These are phyloP conservation scores for Anthoceros angustus DNA, from an alignment of 225 moss, liverwort and hornwort species.

Conservation along the genomic window DNA sequence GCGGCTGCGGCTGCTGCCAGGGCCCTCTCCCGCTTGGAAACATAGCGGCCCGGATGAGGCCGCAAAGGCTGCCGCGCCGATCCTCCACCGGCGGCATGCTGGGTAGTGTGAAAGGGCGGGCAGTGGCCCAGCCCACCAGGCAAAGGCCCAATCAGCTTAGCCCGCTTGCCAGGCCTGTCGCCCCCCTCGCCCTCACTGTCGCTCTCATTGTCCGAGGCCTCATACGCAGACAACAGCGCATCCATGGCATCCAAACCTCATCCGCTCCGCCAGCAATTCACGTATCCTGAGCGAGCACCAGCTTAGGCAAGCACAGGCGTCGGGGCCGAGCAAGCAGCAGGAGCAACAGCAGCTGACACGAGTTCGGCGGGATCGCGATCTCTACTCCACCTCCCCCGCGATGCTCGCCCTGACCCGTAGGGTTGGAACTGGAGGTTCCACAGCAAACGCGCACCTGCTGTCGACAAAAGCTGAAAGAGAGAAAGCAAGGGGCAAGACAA, in stretches of 20 bases:
- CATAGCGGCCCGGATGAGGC: constrained; percentile 40
- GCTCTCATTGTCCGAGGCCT: constrained; percentile 8
- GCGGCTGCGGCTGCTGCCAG: constrained; percentile 33
- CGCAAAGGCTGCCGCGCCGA: constrained; percentile 6
- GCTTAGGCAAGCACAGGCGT: background rate
- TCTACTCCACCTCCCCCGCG: too few relatives aligned
- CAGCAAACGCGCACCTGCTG: too few relatives aligned
- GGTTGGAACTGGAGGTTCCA: too few relatives aligned
- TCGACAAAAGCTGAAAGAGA: too few relatives aligned
- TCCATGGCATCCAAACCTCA: constrained; percentile 14
- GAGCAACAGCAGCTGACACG: background rate
- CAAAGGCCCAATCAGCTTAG: constrained; percentile 6
- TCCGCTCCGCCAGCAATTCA: background rate
- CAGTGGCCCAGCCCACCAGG: background rate
- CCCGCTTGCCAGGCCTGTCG: constrained; percentile 8
- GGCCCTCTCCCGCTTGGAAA: constrained; percentile 68
- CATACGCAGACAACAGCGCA: constrained; percentile 18
- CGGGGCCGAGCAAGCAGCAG: background rate
- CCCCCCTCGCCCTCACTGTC: constrained; percentile 1
- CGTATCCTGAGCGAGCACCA: background rate
- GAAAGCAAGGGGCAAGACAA: too few relatives aligned
- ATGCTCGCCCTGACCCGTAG: too few relatives aligned
- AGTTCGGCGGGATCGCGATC: too few relatives aligned
- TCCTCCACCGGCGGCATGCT: background rate
- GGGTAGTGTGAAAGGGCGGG: background rate